Conservation (phyloP, 495 filamentous ascomycete species). For the Penicillium paradoxum region DNA sequence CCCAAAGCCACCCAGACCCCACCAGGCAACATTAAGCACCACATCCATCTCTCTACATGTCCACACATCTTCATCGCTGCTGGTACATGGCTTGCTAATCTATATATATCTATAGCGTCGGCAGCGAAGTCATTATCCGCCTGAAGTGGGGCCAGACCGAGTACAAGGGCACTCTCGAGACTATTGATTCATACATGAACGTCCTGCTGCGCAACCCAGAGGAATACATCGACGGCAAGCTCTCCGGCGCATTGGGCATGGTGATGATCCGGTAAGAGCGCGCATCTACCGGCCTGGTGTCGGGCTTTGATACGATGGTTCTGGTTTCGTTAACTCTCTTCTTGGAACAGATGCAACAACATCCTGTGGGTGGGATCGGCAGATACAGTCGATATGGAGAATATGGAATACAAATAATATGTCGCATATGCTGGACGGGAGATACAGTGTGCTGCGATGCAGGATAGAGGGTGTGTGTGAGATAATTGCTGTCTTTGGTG, state of each 20-base stretch:
- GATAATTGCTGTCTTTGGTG: background rate
- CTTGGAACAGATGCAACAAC: conserved; percentile 71
- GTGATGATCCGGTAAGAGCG: conserved; percentile 77
- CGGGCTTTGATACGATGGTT: background rate
- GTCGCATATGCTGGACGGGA: background rate
- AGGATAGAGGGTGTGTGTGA: background rate
- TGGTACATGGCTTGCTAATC: background rate
- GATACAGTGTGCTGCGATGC: background rate
- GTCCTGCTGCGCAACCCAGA: conserved; percentile 83
- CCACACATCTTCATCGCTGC: background rate
- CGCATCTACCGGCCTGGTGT: background rate
- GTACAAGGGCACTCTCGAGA: conserved; percentile 88
- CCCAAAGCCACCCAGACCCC: background rate
- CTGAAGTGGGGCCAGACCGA: conserved; percentile 98
- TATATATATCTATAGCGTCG: conserved; percentile 54
- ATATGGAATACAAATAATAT: conserved; percentile 42
- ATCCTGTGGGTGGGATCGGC: conserved; percentile 79
- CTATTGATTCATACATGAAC: conserved; percentile 98
- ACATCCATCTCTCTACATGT: background rate
- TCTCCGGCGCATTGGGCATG: conserved; percentile 75
- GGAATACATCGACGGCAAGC: conserved; percentile 87
- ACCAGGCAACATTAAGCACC: background rate
- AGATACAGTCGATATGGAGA: conserved; percentile 57
- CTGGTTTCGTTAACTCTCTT: conserved; percentile 14
- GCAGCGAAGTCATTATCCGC: conserved; percentile 82